Base-by-base conservation (phyloP, 768 basidiomycete species). In the Leccinum imitatum region DNA sequence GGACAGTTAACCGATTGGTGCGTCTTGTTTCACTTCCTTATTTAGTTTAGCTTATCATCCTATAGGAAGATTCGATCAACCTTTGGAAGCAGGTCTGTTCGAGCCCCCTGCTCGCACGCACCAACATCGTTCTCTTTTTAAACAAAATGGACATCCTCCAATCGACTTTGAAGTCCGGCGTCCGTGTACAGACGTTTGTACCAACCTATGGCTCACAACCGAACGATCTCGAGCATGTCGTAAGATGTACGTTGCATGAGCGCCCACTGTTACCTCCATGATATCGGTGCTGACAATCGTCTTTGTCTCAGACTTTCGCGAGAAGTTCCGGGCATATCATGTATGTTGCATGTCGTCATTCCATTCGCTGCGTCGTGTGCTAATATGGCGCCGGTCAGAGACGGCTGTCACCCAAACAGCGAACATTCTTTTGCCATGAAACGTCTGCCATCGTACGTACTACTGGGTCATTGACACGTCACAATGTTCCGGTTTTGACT, bases 81-180 rank as follows among this genome's bases (percentile, higher is more conserved):
- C 77, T 92, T 0, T 92, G 89, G 89, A 83, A 82, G 60, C 82
- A 86, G 46, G 80, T 91, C 17, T 91, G 90, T 69, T 64, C 77
- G 7, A 90, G 85, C 56, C 78, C 78, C 63, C 78, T 91, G 2
- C 78, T 91, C 1, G 75, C 80, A 11, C 77, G 80, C 53, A 81
- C 86, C 17, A 84, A 83, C 60, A 76, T 91, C n/a, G 85, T 91
- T 31, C 73, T 91, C 13, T 91, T 92, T 73, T 77, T 91, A 59
- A 92, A 92, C 69, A 91, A 91, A 82, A 90, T 76, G 83, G 82
- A 84, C 57, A 82, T 89, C 25, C 70, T 89, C 23, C 71, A 76
- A 47, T 76, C 80, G 4, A 88, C 82, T 4, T 76, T 91, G 51
- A 76, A 75, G 10, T 73, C 83, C 3, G 87, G 87, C 19, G 77